Percentiles rank a stretch among this genome's conserved stretches.
phyloP scores from a whole-genome alignment of 305 asterid species.

The Plantago rigida region DNA sequence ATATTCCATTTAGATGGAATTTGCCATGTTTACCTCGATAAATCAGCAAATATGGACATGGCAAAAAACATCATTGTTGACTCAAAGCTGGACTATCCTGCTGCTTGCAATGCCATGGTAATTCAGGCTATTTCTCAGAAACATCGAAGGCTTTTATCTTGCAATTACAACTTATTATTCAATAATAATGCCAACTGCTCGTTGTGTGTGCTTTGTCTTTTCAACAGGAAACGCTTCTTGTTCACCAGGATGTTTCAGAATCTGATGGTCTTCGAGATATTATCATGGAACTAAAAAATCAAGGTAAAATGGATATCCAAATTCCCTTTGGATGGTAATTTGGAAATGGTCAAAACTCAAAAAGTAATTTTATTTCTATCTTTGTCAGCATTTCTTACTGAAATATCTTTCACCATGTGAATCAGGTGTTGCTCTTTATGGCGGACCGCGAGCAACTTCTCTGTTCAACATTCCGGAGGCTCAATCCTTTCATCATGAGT shows the following conservation, averaged over 20 bases:
- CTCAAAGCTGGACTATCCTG: constrained; percentile 58
- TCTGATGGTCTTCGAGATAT: constrained; percentile 38
- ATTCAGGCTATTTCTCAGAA: background rate
- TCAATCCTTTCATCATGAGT: constrained; percentile 31
- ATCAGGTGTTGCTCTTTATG: constrained; percentile 45
- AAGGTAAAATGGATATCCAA: constrained; percentile 30
- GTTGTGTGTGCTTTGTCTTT: background rate
- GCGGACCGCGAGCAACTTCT: constrained; percentile 54
- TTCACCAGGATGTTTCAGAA: constrained; percentile 39
- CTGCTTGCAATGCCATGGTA: constrained; percentile 76
- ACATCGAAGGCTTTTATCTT: background rate
- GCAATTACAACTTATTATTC: background rate
- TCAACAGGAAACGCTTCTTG: constrained; percentile 53
- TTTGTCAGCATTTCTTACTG: background rate
- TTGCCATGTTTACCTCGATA: constrained; percentile 61
- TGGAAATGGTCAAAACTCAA: background rate
- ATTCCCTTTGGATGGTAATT: background rate
- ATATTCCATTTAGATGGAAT: constrained; percentile 50
- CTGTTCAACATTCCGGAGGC: constrained; percentile 32
- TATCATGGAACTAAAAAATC: constrained; percentile 37
- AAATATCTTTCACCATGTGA: background rate
- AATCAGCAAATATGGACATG: constrained; percentile 46
- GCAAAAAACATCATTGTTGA: constrained; percentile 35
- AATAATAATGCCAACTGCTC: background rate
- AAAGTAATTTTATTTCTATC: background rate